Conservation (phyloP, 352 stramenopile species). For the Plasmopara viticola region DNA sequence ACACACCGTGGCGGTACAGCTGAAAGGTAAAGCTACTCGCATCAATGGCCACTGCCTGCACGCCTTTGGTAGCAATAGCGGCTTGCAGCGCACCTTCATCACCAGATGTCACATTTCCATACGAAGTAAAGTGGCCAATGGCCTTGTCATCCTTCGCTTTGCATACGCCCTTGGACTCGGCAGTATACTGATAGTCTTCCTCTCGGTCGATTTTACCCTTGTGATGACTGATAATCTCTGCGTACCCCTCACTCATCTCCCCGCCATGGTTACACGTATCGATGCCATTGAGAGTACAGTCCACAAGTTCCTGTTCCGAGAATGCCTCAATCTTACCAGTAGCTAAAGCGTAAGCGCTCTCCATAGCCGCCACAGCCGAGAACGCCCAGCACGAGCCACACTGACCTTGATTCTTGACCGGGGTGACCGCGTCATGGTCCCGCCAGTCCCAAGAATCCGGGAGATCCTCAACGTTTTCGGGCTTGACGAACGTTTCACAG, state of each 20-base stretch:
- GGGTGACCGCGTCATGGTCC: conserved; percentile 83
- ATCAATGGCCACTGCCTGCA: conserved; percentile 84
- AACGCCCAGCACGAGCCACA: conserved; percentile 97
- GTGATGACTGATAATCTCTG: conserved; percentile 89
- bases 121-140: conserved; percentile 82
- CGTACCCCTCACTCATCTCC: conserved; percentile 96
- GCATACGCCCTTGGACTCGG: conserved; percentile 85
- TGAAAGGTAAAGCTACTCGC: conserved; percentile 74
- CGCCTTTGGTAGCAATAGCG: conserved; percentile 68
- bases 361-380: conserved; percentile 94
- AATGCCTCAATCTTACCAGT: conserved; percentile 88
- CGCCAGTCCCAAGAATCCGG: conserved; percentile 91
- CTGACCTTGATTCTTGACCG: conserved; percentile 91
- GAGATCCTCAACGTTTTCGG: conserved; percentile 24
- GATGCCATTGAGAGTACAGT: conserved; percentile 92
- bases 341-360: conserved; percentile 92
- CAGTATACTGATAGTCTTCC: conserved; percentile 92
- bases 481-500: conserved; percentile 17
- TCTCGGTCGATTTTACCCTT: conserved; percentile 86
- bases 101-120: conserved; percentile 56
- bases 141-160: conserved; percentile 66
- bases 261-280: conserved; percentile 93
- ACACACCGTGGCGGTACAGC: conserved; percentile 68
- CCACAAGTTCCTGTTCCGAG: conserved; percentile 97
- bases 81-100: conserved; percentile 77